Evolutionary conservation across 2,329 filamentous ascomycete genomes (phyloP), one percentile per base, ranked within the genome.

Genomic region (Paracamarosporium sp.): DNA sequence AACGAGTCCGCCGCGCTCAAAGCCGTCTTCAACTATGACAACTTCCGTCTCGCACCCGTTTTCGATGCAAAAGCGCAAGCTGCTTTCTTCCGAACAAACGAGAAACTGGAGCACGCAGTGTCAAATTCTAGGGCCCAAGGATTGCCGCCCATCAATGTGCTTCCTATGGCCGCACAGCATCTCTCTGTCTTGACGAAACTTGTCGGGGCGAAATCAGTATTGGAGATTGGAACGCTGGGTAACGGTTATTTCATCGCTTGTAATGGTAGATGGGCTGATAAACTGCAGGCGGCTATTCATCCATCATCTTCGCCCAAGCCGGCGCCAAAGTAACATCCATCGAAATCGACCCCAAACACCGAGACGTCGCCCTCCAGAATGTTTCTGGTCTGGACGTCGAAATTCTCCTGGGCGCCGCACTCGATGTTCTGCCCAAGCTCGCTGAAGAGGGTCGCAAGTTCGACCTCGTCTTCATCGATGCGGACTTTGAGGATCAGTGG

Each of bases 221-320:
- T 85, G 24, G 83, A 85, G 60, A 73, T 85, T 46, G 83, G 83
- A 12, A 84, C 81, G 0, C 69, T 85, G 2, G 40, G 40, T 43
- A 27, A 20, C 2, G 3, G 5, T 9, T 25, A 13, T 43, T 43
- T n/a, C n/a, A n/a, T n/a, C n/a, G n/a, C n/a, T n/a, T n/a, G n/a
- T n/a, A n/a, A n/a, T n/a, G n/a, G n/a, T n/a, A n/a, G 38, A 41
- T 4, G 11, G 17, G 38, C 17, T 24, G 17, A 41, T 8, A 22
- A 11, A 24, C 38, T 8, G 6, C 24, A 12, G 82, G 82, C 5
- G 82, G 78, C 13, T 85, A 83, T 66, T 78, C 76, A 1, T 74
- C 79, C 13, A 81, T 84, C 48, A 83, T 79, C 72, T 74, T 85
- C 51, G 81, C 81, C 4, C 68, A 67, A 40, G 68, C 71, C 0